phyloP scores from a whole-genome alignment of 495 filamentous ascomycete genomes.

The Amorphotheca resinae region DNA sequence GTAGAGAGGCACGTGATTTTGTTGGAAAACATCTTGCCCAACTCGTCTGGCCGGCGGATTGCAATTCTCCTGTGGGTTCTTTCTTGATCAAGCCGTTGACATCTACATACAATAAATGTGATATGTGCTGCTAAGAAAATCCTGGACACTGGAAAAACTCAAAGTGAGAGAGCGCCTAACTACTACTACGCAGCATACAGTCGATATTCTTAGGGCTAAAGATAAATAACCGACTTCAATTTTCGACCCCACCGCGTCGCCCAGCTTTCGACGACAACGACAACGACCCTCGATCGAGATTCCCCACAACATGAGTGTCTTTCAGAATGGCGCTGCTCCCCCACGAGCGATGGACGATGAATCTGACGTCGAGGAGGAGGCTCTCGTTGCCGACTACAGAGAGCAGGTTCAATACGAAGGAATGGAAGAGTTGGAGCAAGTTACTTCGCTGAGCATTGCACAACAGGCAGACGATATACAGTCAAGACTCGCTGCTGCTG shows the following conservation, averaged over 20 bases:
- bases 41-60: too few relatives aligned
- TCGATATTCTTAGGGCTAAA: conserved; percentile 4
- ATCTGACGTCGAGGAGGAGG: conserved; percentile 89
- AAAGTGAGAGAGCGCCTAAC: too few relatives aligned
- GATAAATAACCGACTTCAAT: neutral
- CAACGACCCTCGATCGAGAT: conserved; percentile 8
- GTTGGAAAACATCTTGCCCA: too few relatives aligned
- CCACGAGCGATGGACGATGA: conserved; percentile 55
- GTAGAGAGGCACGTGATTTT: too few relatives aligned
- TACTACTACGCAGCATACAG: too few relatives aligned
- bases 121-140: too few relatives aligned
- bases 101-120: too few relatives aligned
- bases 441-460: conserved; percentile 37
- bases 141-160: too few relatives aligned
- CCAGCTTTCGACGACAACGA: conserved; percentile 3
- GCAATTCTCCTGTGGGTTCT: too few relatives aligned
- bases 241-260: conserved; percentile 14
- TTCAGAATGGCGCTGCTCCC: conserved; percentile 38
- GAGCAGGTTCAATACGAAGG: conserved; percentile 90
- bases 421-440: conserved; percentile 64
- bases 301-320: conserved; percentile 31
- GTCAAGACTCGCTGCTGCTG: conserved; percentile 74
- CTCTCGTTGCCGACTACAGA: conserved; percentile 82
- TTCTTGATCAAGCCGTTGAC: too few relatives aligned
- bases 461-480: conserved; percentile 71